Percentiles rank a stretch among this genome's conserved stretches.
phyloP scores from a whole-genome alignment of 768 basidiomycete genomes.

The Tubosaeta sp. region DNA sequence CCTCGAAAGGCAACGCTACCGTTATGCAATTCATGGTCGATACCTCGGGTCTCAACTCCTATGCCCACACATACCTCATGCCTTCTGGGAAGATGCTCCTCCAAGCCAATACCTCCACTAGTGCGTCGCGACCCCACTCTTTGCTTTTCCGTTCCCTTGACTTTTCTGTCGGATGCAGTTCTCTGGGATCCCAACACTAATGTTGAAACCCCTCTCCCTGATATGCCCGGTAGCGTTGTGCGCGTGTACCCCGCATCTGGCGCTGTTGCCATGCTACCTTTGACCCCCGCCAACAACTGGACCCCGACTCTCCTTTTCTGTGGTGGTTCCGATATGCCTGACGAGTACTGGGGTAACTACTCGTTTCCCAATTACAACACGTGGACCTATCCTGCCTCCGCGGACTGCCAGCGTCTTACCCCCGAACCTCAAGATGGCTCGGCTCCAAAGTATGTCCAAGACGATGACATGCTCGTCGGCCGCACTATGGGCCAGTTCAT shows the following conservation, averaged over 20 bases:
- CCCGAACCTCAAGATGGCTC: conserved; percentile 79
- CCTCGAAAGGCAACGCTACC: conserved; percentile 49
- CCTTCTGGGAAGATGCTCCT: conserved; percentile 75
- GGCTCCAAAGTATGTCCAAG: conserved; percentile 54
- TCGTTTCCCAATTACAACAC: conserved; percentile 68
- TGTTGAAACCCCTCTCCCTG: conserved; percentile 56
- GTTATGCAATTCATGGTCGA: conserved; percentile 63
- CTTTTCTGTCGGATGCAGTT: conserved; percentile 24
- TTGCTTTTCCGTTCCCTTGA: not conserved
- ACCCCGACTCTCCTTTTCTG: conserved; percentile 85
- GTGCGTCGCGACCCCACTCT: conserved; percentile 8
- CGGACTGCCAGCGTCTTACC: conserved; percentile 77
- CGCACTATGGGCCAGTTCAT: conserved; percentile 95
- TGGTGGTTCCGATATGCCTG: conserved; percentile 80
- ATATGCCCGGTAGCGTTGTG: conserved; percentile 67
- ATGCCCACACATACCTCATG: conserved; percentile 71
- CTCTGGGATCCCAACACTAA: conserved; percentile 56
- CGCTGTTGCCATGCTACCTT: conserved; percentile 83
- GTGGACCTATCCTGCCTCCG: conserved; percentile 65
- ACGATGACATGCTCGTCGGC: conserved; percentile 70
- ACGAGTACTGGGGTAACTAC: conserved; percentile 75
- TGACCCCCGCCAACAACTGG: conserved; percentile 88
- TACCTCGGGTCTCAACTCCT: conserved; percentile 76
- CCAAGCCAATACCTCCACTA: conserved; percentile 61
- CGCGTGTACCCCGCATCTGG: conserved; percentile 93